Conservation (phyloP, 2,329 filamentous ascomycete genomes). For the Boeremia lycopersici region DNA sequence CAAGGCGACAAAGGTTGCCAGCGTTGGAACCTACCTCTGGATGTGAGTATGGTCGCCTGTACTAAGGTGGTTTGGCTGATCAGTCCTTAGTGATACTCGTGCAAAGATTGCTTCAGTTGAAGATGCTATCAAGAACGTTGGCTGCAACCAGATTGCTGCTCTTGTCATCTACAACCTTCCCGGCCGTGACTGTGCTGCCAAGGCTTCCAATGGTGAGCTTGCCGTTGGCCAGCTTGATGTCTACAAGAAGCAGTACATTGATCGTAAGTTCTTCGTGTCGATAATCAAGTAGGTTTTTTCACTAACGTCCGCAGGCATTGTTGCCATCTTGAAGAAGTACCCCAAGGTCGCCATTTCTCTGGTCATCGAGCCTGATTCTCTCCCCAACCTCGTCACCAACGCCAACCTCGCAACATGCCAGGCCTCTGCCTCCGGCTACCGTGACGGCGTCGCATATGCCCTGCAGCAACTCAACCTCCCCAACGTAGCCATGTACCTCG, state of each 20-base stretch:
- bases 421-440: constrained; percentile 62
- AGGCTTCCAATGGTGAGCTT: constrained; percentile 69
- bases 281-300: not conserved
- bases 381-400: constrained; percentile 70
- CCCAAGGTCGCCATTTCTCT: constrained; percentile 50
- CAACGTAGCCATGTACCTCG: constrained; percentile 69
- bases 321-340: constrained; percentile 61
- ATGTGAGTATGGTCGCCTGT: constrained; percentile 49
- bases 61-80: not conserved
- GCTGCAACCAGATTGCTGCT: constrained; percentile 56
- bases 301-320: constrained; percentile 51
- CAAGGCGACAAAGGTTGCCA: constrained; percentile 54
- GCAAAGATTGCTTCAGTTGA: constrained; percentile 56
- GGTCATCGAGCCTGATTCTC: constrained; percentile 65
- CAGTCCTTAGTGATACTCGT: constrained; percentile 55
- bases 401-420: constrained; percentile 60
- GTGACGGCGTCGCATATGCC: constrained; percentile 64
- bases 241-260: constrained; percentile 61
- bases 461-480: constrained; percentile 63
- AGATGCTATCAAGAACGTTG: constrained; percentile 57
- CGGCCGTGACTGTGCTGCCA: constrained; percentile 68
- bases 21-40: constrained; percentile 61
- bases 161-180: constrained; percentile 70
- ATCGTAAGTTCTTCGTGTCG: constrained; percentile 43
- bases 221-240: constrained; percentile 58